These are phyloP conservation scores for Crithidia bombi DNA, from an alignment of 208 protist genomes.

Conservation along the genomic window DNA sequence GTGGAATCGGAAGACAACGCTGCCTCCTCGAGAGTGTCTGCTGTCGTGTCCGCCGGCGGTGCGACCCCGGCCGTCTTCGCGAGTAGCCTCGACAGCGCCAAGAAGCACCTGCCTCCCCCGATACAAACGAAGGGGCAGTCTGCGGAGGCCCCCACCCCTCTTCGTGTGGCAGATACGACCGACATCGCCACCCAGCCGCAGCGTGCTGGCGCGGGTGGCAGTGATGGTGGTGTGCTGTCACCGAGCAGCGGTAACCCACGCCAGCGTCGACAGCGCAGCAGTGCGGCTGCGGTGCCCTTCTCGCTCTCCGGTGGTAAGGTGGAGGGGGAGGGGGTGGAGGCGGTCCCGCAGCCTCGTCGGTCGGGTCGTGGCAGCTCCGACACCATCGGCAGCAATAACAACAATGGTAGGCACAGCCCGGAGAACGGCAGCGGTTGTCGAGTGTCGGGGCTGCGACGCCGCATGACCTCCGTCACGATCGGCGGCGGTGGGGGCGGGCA, in stretches of 20 bases:
- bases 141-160: neutral
- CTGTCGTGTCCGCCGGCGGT: neutral
- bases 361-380: neutral
- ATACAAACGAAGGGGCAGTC: neutral
- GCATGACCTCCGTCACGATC: constrained; percentile 2
- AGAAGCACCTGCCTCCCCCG: neutral
- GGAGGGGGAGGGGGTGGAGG: neutral
- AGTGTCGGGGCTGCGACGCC: constrained; percentile 11
- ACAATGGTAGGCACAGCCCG: neutral
- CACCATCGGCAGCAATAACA: neutral
- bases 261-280: constrained; percentile 10
- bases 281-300: neutral
- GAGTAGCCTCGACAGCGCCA: neutral
- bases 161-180: neutral
- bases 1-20: neutral
- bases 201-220: neutral
- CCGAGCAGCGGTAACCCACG: neutral
- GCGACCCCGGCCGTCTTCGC: neutral
- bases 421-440: neutral
- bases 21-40: neutral
- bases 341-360: neutral
- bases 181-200: neutral
- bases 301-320: neutral
- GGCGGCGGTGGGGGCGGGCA: neutral
- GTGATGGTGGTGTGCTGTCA: neutral